Evolutionary conservation across 2,329 filamentous ascomycete species (phyloP), one percentile per base, ranked within the genome.

Genomic region (Calonectria montana): DNA sequence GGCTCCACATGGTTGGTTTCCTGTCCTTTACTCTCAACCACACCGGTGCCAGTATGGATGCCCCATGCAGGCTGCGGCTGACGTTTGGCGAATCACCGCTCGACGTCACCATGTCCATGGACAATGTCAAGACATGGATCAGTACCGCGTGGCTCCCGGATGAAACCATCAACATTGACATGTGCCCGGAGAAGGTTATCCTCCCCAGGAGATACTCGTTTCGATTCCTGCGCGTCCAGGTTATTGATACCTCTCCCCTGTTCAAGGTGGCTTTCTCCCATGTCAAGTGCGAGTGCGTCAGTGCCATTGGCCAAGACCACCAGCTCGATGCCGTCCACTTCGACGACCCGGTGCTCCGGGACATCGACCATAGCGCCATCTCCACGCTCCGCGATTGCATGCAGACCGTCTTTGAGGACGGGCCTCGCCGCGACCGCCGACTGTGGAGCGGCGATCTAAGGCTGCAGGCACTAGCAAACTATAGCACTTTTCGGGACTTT

Each of bases 341-440:
- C 29, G 37, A 70, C 4, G 74, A 78, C 55, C 16, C 65, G 2
- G 68, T 81, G 25, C 76, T 83, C 2, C 48, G 65, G 16, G 67
- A 71, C 23, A 79, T 83, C 27, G 82, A 83, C 69, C 73, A 76
- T 13, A 77, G 80, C 67, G 80, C 79, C 63, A 75, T 80, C 48
- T 73, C 80, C 35, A 83, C 82, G 8, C 75, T 84, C 2, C 72
- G 82, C n/a, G 79, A 83, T 66, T 84, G 82, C 68, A 83, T 84
- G 82, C 82, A 83, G 67, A 82, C 82, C 15, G 82, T 84, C 18
- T 84, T 83, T 66, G 82, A 84, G 68, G 82, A 84, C 35, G 82
- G 82, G 2, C 82, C 82, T 13, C 73, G 82, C n/a, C 75, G 82
- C 35, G 82, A 84, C 65, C 73, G 82, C n/a, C 75, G 82, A 18